phyloP scores from a whole-genome alignment of 768 basidiomycete genomes.

The Boletus eberwhitei region DNA sequence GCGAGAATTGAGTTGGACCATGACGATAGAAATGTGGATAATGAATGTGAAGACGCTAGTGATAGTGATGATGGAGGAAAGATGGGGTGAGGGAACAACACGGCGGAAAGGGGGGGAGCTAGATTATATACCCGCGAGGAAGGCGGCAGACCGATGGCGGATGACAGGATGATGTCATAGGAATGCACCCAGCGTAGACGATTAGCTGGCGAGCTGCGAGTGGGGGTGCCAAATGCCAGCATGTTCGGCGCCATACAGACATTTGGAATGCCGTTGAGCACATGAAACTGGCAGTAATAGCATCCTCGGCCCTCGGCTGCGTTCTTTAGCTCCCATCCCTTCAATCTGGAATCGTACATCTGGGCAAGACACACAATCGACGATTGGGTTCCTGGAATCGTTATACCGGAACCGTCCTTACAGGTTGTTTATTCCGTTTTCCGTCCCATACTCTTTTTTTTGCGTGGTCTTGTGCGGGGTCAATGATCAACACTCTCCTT shows the following conservation, averaged over 20 bases:
- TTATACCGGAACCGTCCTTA: neutral
- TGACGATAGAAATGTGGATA: conserved; percentile 27
- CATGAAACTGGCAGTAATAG: neutral
- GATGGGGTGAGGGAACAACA: conserved; percentile 1
- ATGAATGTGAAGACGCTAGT: conserved; percentile 21
- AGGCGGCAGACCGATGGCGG: conserved; percentile 9
- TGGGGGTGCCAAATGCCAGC: neutral
- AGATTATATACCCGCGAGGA: conserved; percentile 22
- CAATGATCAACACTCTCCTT: neutral
- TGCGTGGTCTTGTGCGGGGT: neutral
- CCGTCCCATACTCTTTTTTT: neutral
- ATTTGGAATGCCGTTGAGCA: conserved; percentile 3
- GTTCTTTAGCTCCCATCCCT: neutral
- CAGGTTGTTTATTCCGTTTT: neutral
- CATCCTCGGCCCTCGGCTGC: neutral
- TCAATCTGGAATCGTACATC: neutral
- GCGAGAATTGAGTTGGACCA: conserved; percentile 29
- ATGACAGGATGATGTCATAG: conserved; percentile 19
- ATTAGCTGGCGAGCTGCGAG: neutral
- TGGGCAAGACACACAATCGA: no score
- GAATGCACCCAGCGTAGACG: conserved; percentile 2
- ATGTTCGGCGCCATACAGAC: neutral
- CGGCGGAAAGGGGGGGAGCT: neutral
- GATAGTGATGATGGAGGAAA: conserved; percentile 14
- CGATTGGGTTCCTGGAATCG: neutral